Conservation (phyloP, 1,284 basidiomycete genomes). For the Schizophyllum commune region DNA sequence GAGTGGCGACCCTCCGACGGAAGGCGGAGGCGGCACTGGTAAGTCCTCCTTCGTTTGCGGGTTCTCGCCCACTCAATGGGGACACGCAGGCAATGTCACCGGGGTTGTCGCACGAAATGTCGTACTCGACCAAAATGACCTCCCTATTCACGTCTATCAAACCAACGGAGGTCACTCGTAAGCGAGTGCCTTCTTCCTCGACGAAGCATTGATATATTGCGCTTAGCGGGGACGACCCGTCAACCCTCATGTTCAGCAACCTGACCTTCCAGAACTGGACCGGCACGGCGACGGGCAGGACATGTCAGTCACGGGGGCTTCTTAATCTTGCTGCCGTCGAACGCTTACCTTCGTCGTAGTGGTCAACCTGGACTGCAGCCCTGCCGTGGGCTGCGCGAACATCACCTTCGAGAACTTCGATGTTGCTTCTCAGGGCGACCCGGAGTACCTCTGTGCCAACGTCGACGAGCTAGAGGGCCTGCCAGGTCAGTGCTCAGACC, state of each 20-base stretch:
- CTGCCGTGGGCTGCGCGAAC: constrained; percentile 39
- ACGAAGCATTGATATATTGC: neutral
- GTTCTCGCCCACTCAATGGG: neutral
- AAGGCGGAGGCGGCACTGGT: constrained; percentile 54
- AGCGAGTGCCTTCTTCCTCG: constrained; percentile 11
- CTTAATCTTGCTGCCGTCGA: neutral
- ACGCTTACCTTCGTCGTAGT: constrained; percentile 24
- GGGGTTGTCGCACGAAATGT: constrained; percentile 44
- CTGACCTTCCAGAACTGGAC: constrained; percentile 40
- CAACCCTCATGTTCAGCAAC: constrained; percentile 39
- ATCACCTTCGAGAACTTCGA: constrained; percentile 37
- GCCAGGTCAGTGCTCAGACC: neutral
- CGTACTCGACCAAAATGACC: constrained; percentile 36
- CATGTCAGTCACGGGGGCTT: constrained; percentile 24
- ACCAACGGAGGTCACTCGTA: constrained; percentile 45
- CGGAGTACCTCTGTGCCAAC: neutral
- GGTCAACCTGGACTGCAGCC: constrained; percentile 47
- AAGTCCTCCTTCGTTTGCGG: constrained; percentile 6
- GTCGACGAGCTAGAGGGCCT: neutral
- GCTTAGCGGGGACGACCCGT: constrained; percentile 41
- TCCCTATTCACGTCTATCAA: constrained; percentile 43
- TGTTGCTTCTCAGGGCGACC: constrained; percentile 24
- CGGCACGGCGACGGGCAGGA: constrained; percentile 38
- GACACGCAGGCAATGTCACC: constrained; percentile 35
- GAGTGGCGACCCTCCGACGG: constrained; percentile 51